Evolutionary conservation across 768 basidiomycete genomes (phyloP).

Genomic region (Amanita pseudoporphyria): DNA sequence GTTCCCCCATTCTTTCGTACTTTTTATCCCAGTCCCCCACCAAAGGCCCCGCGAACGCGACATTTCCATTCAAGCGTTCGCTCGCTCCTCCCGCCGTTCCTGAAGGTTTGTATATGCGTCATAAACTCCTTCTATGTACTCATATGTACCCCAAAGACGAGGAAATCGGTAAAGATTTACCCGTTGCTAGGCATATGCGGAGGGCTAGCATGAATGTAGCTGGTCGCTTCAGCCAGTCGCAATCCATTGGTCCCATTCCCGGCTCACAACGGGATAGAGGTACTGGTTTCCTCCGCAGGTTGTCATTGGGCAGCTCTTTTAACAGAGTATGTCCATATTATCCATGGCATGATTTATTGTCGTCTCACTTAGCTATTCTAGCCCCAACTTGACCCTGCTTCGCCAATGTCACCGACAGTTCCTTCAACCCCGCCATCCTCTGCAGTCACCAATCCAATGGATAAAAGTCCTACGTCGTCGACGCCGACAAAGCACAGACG

Average conservation of each 20-base stretch:
- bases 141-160: constrained; percentile 18
- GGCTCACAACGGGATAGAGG: constrained; percentile 54
- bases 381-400: constrained; percentile 20
- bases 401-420: constrained; percentile 19
- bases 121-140: neutral
- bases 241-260: constrained; percentile 26
- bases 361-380: constrained; percentile 12
- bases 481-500: constrained; percentile 36
- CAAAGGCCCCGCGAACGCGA: constrained; percentile 32
- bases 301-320: constrained; percentile 59
- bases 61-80: constrained; percentile 55
- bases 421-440: constrained; percentile 45
- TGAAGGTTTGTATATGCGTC: constrained; percentile 39
- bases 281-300: constrained; percentile 59
- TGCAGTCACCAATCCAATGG: constrained; percentile 32
- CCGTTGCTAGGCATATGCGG: constrained; percentile 40
- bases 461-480: constrained; percentile 19
- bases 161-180: constrained; percentile 31
- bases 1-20: constrained; percentile 64
- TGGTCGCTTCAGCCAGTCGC: constrained; percentile 42
- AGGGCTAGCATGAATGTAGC: constrained; percentile 50
- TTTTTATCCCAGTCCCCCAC: constrained; percentile 57
- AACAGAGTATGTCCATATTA: constrained; percentile 44
- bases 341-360: neutral
- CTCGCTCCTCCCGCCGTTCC: constrained; percentile 45